These are phyloP conservation scores for Yamadazyma blattariae DNA, from an alignment of 1,139 yeast genomes.

Conservation along the genomic window DNA sequence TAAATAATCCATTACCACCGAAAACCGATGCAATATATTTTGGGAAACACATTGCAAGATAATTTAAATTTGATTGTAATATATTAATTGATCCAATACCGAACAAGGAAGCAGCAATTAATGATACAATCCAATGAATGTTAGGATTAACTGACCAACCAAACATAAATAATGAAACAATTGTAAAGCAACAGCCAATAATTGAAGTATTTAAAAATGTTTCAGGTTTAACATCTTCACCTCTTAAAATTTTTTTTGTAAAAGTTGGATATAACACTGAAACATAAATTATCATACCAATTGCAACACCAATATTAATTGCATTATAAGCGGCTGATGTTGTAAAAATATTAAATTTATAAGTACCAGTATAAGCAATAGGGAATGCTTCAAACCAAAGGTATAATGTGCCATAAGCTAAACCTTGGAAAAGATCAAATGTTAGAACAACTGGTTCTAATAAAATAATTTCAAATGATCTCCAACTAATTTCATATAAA, in stretches of 20 bases:
- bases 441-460: constrained; percentile 32
- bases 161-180: constrained; percentile 29
- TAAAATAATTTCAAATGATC: constrained; percentile 30
- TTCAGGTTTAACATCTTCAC: constrained; percentile 53
- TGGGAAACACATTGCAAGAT: constrained; percentile 61
- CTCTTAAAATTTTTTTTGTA: constrained; percentile 25
- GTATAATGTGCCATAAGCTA: constrained; percentile 29
- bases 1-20: constrained; percentile 27
- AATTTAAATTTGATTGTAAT: constrained; percentile 38
- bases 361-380: constrained; percentile 21
- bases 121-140: constrained; percentile 32
- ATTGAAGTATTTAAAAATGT: constrained; percentile 53
- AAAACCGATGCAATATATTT: constrained; percentile 27
- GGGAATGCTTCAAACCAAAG: constrained; percentile 37
- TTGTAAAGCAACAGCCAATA: constrained; percentile 24
- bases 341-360: constrained; percentile 26
- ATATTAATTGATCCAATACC: constrained; percentile 25
- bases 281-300: constrained; percentile 21
- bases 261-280: constrained; percentile 16
- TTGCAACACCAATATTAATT: constrained; percentile 34
- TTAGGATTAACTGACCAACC: constrained; percentile 29
- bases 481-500: constrained; percentile 18
- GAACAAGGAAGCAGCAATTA: constrained; percentile 27
- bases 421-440: constrained; percentile 28
- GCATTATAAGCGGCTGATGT: constrained; percentile 35